Percentiles rank a stretch among this genome's conserved stretches.
phyloP scores from a whole-genome alignment of 352 stramenopile genomes.

The Pythium dissimile region DNA sequence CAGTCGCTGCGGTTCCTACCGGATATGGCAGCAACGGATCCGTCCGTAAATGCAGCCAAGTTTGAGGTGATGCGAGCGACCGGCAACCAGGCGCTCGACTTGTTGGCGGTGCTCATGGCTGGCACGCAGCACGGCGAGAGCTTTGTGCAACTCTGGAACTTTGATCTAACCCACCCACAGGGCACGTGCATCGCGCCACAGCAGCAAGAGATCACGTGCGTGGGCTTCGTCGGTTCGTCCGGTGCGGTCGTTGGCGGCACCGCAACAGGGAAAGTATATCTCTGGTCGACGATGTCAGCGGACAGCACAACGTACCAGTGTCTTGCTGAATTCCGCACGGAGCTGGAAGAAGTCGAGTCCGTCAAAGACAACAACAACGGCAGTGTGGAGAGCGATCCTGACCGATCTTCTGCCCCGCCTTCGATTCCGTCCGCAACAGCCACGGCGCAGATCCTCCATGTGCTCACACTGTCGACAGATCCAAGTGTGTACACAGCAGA shows the following conservation, averaged over 20 bases:
- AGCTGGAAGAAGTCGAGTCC: not conserved
- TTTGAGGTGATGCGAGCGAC: conserved; percentile 53
- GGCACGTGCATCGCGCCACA: conserved; percentile 43
- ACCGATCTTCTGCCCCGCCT: not conserved
- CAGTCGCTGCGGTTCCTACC: conserved; percentile 53
- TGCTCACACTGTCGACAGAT: conserved; percentile 1
- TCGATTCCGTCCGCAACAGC: not conserved
- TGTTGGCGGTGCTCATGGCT: conserved; percentile 42
- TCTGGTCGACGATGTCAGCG: conserved; percentile 32
- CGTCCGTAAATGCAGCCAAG: conserved; percentile 1
- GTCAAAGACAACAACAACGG: not conserved
- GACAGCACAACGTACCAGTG: not conserved
- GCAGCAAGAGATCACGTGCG: conserved; percentile 44
- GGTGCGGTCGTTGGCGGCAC: conserved; percentile 51
- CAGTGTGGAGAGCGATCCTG: not conserved
- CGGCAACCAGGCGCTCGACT: conserved; percentile 45
- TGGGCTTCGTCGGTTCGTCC: conserved; percentile 40
- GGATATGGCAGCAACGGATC: not conserved
- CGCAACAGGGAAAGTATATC: conserved; percentile 34
- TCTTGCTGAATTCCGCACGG: not conserved
- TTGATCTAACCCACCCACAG: conserved; percentile 62
- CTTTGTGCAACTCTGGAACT: conserved; percentile 75
- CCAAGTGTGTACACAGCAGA: not conserved
- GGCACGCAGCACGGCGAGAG: conserved; percentile 36
- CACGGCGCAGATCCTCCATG: conserved; percentile 7